Base-by-base conservation (phyloP, 805 yeast genomes). In the Torulaspora indica region DNA sequence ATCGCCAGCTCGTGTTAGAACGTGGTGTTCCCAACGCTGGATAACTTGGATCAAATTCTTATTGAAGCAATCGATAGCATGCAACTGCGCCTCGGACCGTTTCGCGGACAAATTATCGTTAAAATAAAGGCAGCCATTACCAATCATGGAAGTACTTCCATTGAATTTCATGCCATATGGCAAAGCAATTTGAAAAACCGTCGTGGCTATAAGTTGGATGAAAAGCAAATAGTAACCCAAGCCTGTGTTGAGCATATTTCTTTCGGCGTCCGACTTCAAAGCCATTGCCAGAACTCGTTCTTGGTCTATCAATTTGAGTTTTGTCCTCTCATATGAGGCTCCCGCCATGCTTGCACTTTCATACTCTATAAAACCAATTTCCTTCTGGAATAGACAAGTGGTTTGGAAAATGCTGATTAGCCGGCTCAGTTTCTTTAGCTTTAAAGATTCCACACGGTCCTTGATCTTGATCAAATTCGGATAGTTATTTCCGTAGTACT, bases 1-100 rank as follows among this genome's bases (percentile, higher is more conserved):
- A 84, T 55, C 55, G 61, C 30, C 85, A 81, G 58, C 53, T 60
- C 8, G 60, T 81, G 45, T 80, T 77, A 17, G 51, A 61, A 25
- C 70, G 58, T 14, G 84, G 82, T 29, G 56, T 58, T 45, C 56
- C 55, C 61, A 47, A 51, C 54, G 58, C 49, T 60, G 62, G 20
- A 45, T 59, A 20, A 57, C 31, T 43, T 62, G 67, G 37, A 51
- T 37, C 23, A 62, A 47, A 42, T 62, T 44, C 15, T 36, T 45
- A 45, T 61, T 60, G 23, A 61, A 54, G 14, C 40, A 43, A 14
- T 42, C 38, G 3, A 61, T 36, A 8, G 61, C 66, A 17, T 35
- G 37, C 10, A 42, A 22, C 9, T 60, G 52, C 10, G 36, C 47
- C 8, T 46, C 38, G 3, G 46, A 25, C 27, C 51, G 48, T 15